Percentiles rank a stretch among this genome's conserved stretches.
These are phyloP conservation scores for Colletotrichum theobromicola DNA, from an alignment of 2,329 filamentous ascomycete species.

Conservation along the genomic window DNA sequence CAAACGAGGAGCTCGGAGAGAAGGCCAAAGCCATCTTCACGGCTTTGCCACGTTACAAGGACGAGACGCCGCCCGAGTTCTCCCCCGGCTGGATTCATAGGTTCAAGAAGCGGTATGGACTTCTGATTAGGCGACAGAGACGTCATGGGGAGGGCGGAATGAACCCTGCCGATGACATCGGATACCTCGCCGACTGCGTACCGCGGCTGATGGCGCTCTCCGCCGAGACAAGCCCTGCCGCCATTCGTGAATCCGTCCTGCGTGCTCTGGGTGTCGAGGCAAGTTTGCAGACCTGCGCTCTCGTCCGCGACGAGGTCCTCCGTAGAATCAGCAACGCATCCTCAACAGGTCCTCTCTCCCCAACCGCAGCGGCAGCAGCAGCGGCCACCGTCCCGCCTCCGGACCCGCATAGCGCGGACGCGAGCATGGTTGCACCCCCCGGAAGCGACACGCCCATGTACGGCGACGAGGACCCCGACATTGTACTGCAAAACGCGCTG, in stretches of 20 bases:
- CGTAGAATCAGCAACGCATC: conserved; percentile 34
- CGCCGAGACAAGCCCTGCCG: conserved; percentile 62
- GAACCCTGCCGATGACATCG: conserved; percentile 60
- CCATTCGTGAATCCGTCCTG: conserved; percentile 62
- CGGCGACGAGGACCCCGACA: conserved; percentile 59
- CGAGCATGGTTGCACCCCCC: conserved; percentile 31
- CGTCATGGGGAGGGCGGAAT: conserved; percentile 52
- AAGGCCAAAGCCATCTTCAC: conserved; percentile 66
- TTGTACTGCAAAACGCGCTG: conserved; percentile 64
- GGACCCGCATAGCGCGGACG: conserved; percentile 19
- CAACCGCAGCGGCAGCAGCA: conserved; percentile 1
- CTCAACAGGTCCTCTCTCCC: conserved; percentile 12
- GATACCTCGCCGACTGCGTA: conserved; percentile 65
- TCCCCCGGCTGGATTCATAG: conserved; percentile 69
- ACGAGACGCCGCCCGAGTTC: conserved; percentile 65
- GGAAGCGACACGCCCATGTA: conserved; percentile 60
- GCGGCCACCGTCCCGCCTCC: conserved; percentile 18
- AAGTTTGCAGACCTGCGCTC: conserved; percentile 57
- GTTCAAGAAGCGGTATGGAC: conserved; percentile 68
- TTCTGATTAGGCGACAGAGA: conserved; percentile 62
- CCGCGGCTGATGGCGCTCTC: conserved; percentile 64
- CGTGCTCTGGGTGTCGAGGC: conserved; percentile 61
- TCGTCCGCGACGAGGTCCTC: conserved; percentile 63
- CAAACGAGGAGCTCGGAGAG: conserved; percentile 67
- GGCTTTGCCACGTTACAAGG: conserved; percentile 64